Base-by-base conservation (phyloP, 208 protist species). In the Crithidia sp. region DNA sequence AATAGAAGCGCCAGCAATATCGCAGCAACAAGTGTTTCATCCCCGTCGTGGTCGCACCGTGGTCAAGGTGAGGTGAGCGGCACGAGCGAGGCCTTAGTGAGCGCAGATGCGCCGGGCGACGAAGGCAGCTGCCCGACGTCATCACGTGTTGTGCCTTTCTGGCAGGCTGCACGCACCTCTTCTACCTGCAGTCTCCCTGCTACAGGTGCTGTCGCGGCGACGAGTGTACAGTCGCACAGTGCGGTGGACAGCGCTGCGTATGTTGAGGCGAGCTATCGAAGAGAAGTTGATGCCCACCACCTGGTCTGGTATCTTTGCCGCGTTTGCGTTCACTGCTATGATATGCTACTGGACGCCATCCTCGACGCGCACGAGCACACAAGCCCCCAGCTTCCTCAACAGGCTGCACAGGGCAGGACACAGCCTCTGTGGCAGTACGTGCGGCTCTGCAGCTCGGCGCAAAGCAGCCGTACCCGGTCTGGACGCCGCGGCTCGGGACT, bases 261-360 rank as follows among this genome's bases (percentile, higher is more conserved):
- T 41, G 59, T 37, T 13, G 37, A 40, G 4, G 60, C 57, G 39
- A 69, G 74, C 67, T 79, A 74, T 54, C 60, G 62, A 8, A 36
- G 44, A 2, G 59, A 67, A 7, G 52, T 79, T 19, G 74, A 79
- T 55, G 14, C 14, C n/a, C 67, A n/a, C 40, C 0, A 44, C 37
- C 37, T 72, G 16, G 69, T 59, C 49, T 79, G 74, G 74, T 79
- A 79, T 28, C 67, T 79, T 9, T 79, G 74, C 61, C 74, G 74
- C 8, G 67, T 79, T 17, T 79, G 74, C 63, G 14, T 49, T 14
- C 41, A 10, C 44, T 79, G 74, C 74, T 65, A 79, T 54, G 67
- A 74, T 41, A 28, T 13, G 14, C 41, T 79, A 36, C 7, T 61
- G 36, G 52, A 67, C 41, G 41, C 56, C 44, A 67, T 77, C 56